phyloP scores from a whole-genome alignment of 2,329 filamentous ascomycete species.

The Alternaria ventricosa region DNA sequence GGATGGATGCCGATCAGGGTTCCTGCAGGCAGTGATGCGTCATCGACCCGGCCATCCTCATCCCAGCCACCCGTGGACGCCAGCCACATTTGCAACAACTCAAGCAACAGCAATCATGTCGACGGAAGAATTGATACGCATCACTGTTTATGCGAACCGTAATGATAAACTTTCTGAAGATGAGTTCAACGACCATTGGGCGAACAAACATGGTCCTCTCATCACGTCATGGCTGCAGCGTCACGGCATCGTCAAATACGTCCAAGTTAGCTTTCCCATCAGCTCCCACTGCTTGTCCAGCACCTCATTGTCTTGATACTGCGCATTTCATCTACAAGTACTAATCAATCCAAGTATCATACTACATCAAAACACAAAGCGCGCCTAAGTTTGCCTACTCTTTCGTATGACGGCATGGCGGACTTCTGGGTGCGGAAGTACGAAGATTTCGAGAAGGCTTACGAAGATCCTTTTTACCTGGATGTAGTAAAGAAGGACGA shows the following conservation, averaged over 20 bases:
- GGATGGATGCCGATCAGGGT: not conserved
- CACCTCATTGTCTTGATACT: not conserved
- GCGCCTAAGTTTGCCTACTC: conserved; percentile 18
- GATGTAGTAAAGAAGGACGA: conserved; percentile 29
- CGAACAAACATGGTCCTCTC: conserved; percentile 30
- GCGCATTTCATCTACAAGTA: not conserved
- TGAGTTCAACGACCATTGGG: conserved; percentile 33
- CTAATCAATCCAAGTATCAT: conserved; percentile 21
- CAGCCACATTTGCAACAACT: not conserved
- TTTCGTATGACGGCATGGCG: conserved; percentile 30
- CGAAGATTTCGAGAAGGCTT: conserved; percentile 33
- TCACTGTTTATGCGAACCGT: conserved; percentile 31
- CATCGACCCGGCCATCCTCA: not conserved
- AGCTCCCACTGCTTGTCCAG: not conserved
- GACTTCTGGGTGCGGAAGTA: conserved; percentile 35
- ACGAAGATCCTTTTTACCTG: conserved; percentile 29
- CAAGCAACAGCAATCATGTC: not conserved
- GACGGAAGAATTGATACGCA: conserved; percentile 18
- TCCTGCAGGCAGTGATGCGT: not conserved
- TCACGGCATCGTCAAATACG: conserved; percentile 32
- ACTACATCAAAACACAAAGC: conserved; percentile 25
- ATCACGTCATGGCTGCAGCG: conserved; percentile 28
- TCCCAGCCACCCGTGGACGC: not conserved
- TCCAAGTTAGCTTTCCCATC: conserved; percentile 19
- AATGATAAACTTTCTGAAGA: conserved; percentile 28